These are phyloP conservation scores for Fusarium sp. DNA, from an alignment of 2,329 filamentous ascomycete genomes.

Conservation along the genomic window DNA sequence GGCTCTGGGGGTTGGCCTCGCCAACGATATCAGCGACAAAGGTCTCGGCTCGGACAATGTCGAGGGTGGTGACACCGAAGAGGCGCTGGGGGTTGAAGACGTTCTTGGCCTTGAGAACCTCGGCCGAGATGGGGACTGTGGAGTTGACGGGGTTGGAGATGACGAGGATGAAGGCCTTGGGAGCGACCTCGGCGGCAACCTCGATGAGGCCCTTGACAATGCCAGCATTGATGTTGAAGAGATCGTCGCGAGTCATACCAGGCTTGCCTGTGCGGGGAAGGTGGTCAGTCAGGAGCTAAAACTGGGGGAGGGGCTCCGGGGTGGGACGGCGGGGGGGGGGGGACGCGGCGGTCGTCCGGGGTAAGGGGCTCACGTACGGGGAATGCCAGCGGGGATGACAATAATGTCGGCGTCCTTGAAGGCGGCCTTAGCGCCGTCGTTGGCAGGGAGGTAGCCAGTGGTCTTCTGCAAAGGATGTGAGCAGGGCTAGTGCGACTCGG, in stretches of 20 bases:
- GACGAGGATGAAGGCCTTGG: conserved; percentile 94
- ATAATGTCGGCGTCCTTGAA: conserved; percentile 95
- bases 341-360: conserved; percentile 24
- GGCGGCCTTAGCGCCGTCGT: conserved; percentile 86
- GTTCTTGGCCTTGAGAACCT: conserved; percentile 92
- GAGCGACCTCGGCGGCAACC: conserved; percentile 86
- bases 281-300: conserved; percentile 35
- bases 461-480: conserved; percentile 73
- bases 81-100: conserved; percentile 96
- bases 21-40: conserved; percentile 90
- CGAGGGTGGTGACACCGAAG: conserved; percentile 98
- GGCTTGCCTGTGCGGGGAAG: conserved; percentile 80
- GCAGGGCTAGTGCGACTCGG: conserved; percentile 40
- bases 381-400: conserved; percentile 97
- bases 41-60: conserved; percentile 97
- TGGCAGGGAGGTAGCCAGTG: conserved; percentile 86
- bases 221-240: conserved; percentile 99
- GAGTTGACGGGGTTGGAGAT: conserved; percentile 99
- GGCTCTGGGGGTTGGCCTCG: conserved; percentile 83
- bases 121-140: conserved; percentile 95
- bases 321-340: conserved; percentile 33
- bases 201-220: conserved; percentile 96
- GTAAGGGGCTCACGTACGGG: conserved; percentile 72
- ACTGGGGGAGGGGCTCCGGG: conserved; percentile 27
- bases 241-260: conserved; percentile 98